These are phyloP conservation scores for Trametes polyzona DNA, from an alignment of 1,284 basidiomycete species.

Conservation along the genomic window DNA sequence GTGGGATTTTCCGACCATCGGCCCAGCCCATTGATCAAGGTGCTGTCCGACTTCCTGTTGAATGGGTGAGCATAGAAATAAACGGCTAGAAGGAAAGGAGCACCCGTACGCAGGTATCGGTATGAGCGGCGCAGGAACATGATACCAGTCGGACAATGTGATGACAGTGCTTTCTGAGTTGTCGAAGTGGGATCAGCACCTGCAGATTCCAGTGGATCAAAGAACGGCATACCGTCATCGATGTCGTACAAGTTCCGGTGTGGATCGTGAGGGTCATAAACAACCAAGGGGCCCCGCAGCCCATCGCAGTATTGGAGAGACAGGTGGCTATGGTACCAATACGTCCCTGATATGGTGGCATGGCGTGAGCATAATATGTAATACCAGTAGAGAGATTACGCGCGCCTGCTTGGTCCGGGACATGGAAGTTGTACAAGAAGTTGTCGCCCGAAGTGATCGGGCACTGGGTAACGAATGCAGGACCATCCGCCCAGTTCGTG, in stretches of 20 bases:
- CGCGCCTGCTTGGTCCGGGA: slow-evolving; percentile 37
- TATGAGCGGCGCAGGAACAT: slow-evolving; percentile 20
- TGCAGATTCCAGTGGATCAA: neutral
- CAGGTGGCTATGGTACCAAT: slow-evolving; percentile 32
- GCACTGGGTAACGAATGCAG: slow-evolving; percentile 46
- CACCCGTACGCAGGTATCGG: neutral
- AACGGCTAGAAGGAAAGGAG: neutral
- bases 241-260: slow-evolving; percentile 44
- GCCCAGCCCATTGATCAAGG: slow-evolving; percentile 57
- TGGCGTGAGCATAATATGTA: neutral
- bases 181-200: neutral
- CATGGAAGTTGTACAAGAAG: slow-evolving; percentile 45
- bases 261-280: slow-evolving; percentile 50
- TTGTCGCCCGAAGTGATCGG: slow-evolving; percentile 48
- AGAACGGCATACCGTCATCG: slow-evolving; percentile 40
- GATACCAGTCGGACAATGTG: slow-evolving; percentile 36
- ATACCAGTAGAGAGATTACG: too few relatives aligned
- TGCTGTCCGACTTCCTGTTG: slow-evolving; percentile 32
- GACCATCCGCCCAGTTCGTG: slow-evolving; percentile 34
- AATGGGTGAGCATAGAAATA: neutral
- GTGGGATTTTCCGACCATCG: slow-evolving; percentile 32
- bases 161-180: slow-evolving; percentile 34
- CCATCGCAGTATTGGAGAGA: slow-evolving; percentile 42
- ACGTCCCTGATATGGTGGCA: slow-evolving; percentile 11
- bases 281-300: slow-evolving; percentile 41